These are phyloP conservation scores for Leptographium procerum DNA, from an alignment of 2,329 filamentous ascomycete species.

Conservation along the genomic window DNA sequence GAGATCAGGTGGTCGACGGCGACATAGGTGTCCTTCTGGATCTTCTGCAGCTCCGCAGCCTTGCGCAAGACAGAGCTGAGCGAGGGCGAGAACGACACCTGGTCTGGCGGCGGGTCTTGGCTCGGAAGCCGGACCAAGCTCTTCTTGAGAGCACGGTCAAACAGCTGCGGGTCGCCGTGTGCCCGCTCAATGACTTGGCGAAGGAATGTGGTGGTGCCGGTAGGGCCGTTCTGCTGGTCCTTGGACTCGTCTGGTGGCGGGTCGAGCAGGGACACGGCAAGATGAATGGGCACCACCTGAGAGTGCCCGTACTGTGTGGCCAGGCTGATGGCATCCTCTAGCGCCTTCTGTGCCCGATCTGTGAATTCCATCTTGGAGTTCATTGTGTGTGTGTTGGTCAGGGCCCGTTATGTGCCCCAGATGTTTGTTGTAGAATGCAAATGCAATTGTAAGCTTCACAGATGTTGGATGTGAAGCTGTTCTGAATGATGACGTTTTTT, in stretches of 20 bases:
- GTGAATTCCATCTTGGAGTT: slow-evolving; percentile 81
- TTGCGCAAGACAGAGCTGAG: slow-evolving; percentile 75
- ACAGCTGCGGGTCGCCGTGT: slow-evolving; percentile 79
- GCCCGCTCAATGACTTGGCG: slow-evolving; percentile 89
- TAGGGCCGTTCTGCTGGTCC: slow-evolving; percentile 68
- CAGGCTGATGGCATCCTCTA: slow-evolving; percentile 78
- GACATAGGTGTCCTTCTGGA: slow-evolving; percentile 93
- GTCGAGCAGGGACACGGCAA: slow-evolving; percentile 72
- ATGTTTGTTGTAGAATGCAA: neutral
- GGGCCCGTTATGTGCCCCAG: neutral
- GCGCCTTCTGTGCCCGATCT: slow-evolving; percentile 78
- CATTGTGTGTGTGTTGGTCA: slow-evolving; percentile 32
- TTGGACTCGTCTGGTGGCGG: slow-evolving; percentile 66
- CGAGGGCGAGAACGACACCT: slow-evolving; percentile 67
- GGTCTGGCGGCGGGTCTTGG: slow-evolving; percentile 89
- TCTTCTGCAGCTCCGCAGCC: slow-evolving; percentile 83
- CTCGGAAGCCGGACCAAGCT: slow-evolving; percentile 79
- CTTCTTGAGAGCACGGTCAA: slow-evolving; percentile 88
- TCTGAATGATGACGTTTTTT: neutral
- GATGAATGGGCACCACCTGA: slow-evolving; percentile 80
- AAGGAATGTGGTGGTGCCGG: slow-evolving; percentile 65
- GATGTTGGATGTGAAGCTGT: neutral
- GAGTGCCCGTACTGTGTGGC: slow-evolving; percentile 85
- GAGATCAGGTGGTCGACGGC: slow-evolving; percentile 92
- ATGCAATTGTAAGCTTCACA: neutral